Evolutionary conservation across 345 rosid species (phyloP), one percentile per base, ranked within the genome.

Genomic region (Passiflora organensis): DNA sequence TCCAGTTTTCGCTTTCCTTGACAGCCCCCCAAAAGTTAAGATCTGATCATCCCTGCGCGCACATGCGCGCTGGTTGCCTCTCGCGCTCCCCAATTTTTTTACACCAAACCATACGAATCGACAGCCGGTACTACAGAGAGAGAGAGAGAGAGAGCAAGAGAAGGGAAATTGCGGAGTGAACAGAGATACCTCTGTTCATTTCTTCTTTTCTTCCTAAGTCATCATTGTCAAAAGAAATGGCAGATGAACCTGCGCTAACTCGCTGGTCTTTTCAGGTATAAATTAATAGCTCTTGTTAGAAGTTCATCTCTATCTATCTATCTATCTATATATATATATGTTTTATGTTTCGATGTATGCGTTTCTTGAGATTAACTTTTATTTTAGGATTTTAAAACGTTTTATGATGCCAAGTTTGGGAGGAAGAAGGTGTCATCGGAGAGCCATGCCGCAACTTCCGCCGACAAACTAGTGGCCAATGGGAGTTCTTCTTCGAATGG

Each of bases 181-280:
- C 3, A 28, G 34, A 28, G 34, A 28, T 3, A 28, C 8, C 34
- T 28, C 34, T 28, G 5, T 28, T 28, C 8, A 2, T 8, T 28
- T 3, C 8, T 28, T 68, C 53, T 58, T 55, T 13, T 10, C 13
- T 32, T 55, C 59, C 32, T 44, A 43, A 22, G 48, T 25, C 8
- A 15, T 49, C 53, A 6, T 25, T 36, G 28, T n/a, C 10, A 15
- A 48, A 14, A 2, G 51, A 44, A 44, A 86, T 86, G 86, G 82
- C 82, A 62, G 93, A 84, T 0, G 95, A 84, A 55, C 87, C 95
- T 28, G 68, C 83, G 8, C 56, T 53, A 59, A 82, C 93, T 67
- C 97, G 95, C 72, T 90, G 97, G 97, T 72, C 81, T 47, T 90
- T 86, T 77, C 90, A 66, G 97, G 97, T 90, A 70, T 36, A 38